These are phyloP conservation scores for Salix brachista DNA, from an alignment of 345 rosid species.

Conservation along the genomic window DNA sequence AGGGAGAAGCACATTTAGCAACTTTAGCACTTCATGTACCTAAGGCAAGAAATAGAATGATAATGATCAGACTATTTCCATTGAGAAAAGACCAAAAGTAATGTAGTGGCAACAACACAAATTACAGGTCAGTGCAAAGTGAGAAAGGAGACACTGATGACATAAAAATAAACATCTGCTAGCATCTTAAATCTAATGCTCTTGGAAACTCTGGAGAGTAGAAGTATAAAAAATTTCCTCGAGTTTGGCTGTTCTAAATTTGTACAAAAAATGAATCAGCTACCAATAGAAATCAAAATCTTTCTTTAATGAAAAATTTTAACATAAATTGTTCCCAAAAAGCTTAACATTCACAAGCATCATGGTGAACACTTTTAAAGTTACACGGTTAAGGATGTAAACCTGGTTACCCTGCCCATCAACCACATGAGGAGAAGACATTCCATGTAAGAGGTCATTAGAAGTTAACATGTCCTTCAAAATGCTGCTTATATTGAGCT, in stretches of 20 bases:
- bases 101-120: neutral
- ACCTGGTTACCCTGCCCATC: slow-evolving; percentile 81
- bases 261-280: neutral
- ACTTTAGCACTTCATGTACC: slow-evolving; percentile 89
- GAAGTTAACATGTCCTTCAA: slow-evolving; percentile 74
- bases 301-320: neutral
- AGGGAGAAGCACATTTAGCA: slow-evolving; percentile 85
- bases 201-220: neutral
- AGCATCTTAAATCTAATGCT: neutral
- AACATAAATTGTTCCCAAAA: neutral
- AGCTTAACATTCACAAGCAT: neutral
- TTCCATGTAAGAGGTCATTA: slow-evolving; percentile 64
- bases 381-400: slow-evolving; percentile 13
- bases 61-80: neutral
- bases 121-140: neutral
- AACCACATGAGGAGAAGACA: slow-evolving; percentile 49
- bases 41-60: slow-evolving; percentile 22
- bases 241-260: neutral
- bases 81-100: neutral
- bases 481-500: slow-evolving; percentile 66
- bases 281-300: neutral
- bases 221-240: neutral
- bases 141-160: neutral
- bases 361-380: neutral
- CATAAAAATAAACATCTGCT: neutral